phyloP scores from a whole-genome alignment of 1,139 yeast species.

The Neolecta irregularis region DNA sequence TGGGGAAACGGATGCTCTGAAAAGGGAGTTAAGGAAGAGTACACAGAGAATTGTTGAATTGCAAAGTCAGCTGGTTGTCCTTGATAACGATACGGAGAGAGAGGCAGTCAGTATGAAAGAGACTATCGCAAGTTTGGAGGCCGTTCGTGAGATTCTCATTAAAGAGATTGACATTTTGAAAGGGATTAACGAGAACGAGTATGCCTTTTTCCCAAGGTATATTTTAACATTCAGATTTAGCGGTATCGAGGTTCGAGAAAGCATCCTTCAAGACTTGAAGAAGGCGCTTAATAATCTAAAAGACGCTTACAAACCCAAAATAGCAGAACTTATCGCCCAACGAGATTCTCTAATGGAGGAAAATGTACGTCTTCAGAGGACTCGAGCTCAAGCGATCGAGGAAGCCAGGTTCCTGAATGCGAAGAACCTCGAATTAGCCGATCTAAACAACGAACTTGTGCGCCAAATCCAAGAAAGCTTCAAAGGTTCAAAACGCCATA shows the following conservation, averaged over 20 bases:
- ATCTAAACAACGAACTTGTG: constrained; percentile 26
- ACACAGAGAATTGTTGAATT: constrained; percentile 23
- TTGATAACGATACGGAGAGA: constrained; percentile 15
- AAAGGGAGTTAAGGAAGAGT: constrained; percentile 21
- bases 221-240: constrained; percentile 18
- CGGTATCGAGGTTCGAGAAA: neutral
- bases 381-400: constrained; percentile 21
- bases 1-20: too few relatives aligned
- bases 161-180: constrained; percentile 21
- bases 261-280: constrained; percentile 17
- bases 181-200: constrained; percentile 13
- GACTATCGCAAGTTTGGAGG: constrained; percentile 25
- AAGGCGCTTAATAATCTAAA: constrained; percentile 20
- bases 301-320: constrained; percentile 21
- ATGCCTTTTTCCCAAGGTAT: too few relatives aligned
- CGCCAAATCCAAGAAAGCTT: constrained; percentile 25
- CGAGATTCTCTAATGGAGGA: constrained; percentile 24
- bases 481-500: constrained; percentile 8
- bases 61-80: constrained; percentile 19
- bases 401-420: constrained; percentile 24
- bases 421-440: constrained; percentile 25
- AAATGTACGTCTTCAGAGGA: constrained; percentile 19
- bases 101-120: constrained; percentile 21
- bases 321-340: constrained; percentile 21
- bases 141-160: constrained; percentile 22